phyloP scores from a whole-genome alignment of 2,329 filamentous ascomycete genomes.

The Dryadomyces quercus-mongolicae region DNA sequence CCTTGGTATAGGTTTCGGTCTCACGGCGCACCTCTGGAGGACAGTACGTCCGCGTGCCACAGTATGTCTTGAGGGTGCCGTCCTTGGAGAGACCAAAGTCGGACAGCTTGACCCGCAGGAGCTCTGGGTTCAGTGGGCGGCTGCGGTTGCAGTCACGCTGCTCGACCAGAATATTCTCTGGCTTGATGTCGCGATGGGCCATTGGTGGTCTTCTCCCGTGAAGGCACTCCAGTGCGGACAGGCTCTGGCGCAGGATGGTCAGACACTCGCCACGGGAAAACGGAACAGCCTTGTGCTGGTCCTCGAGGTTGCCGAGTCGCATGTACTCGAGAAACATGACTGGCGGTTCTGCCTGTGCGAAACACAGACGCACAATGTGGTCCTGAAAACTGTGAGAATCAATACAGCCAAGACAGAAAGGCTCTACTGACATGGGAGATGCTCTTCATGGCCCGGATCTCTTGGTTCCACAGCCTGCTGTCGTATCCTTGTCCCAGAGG shows the following conservation, averaged over 20 bases:
- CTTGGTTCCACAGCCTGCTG: background rate
- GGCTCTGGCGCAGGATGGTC: background rate
- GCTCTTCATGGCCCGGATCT: background rate
- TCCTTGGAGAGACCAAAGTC: background rate
- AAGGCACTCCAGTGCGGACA: background rate
- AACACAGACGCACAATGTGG: background rate
- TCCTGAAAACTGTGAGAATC: too few relatives aligned
- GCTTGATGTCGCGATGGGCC: background rate
- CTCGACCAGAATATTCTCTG: background rate
- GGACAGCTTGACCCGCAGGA: background rate
- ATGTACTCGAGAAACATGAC: background rate
- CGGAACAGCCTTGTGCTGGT: background rate
- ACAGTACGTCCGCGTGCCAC: background rate
- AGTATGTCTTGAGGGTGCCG: background rate
- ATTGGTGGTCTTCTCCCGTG: background rate
- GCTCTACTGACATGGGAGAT: background rate
- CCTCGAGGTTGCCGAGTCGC: background rate
- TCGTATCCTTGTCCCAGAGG: background rate
- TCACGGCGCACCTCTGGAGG: background rate
- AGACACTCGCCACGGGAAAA: background rate
- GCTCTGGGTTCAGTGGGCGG: too few relatives aligned
- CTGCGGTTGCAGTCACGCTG: background rate
- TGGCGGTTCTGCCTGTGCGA: background rate
- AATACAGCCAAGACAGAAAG: background rate
- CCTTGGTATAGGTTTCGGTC: background rate